Base-by-base conservation (phyloP, 768 basidiomycete genomes). In the Sistotremastrum suecicum region DNA sequence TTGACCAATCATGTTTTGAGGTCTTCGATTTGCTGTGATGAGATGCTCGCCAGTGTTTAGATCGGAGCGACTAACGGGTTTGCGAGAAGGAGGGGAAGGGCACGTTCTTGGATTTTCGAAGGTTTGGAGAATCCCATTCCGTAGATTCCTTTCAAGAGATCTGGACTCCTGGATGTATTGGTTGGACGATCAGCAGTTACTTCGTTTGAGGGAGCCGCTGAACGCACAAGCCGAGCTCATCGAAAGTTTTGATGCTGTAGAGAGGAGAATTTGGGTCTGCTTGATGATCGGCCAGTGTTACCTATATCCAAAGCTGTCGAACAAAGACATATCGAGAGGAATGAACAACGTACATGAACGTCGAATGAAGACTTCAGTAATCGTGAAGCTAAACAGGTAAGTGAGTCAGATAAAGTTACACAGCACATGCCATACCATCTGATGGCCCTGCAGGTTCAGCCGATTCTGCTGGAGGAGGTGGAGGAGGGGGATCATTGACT, bases 1-100 rank as follows among this genome's bases (percentile, higher is more conserved):
- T 66, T 99, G 95, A 11, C 91, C 95, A 58, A 98, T 98, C 83
- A 98, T 92, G 64, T 98, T 98, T 44, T 80, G 83, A 7, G 94
- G 84, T n/a, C 94, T 99, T 51, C 34, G 46, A 38, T 48, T 50
- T 46, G 10, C 38, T 48, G 38, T 12, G 46, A 42, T 32, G 33
- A 34, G 20, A 8, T 39, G 39, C 28, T 5, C 20, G 32, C 34
- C 31, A 29, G 12, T 36, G 34, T 44, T 30, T 9, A 35, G 37
- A 39, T 3, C 2, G 9, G 9, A 29, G 5, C 8, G 8, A 67
- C 83, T 54, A 55, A 95, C 91, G 94, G 95, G 56, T 94, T 82
- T 43, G 77, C 59, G 6, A 99, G 77, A 33, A 98, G 73, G 29
- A 99, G 71, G 1, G 95, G 95, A 5, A 98, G 68, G 12, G 95